phyloP scores from a whole-genome alignment of 2,329 filamentous ascomycete species.

The Diplodia scrobiculata region DNA sequence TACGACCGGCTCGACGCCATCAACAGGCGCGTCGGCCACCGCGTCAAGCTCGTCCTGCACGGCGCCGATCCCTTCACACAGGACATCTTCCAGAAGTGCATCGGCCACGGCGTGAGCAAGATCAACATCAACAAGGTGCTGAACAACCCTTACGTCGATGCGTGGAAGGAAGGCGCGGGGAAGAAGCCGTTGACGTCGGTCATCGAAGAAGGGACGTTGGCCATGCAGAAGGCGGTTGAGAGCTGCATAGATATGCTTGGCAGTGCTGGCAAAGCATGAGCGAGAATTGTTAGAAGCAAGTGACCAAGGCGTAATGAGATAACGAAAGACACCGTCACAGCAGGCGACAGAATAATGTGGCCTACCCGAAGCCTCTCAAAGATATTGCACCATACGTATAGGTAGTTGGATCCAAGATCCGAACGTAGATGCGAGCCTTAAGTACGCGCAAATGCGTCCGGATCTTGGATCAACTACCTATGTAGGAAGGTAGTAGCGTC shows the following conservation, averaged over 20 bases:
- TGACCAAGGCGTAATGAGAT: not conserved
- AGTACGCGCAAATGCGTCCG: no score
- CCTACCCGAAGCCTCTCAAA: no score
- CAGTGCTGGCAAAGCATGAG: slow-evolving; percentile 41
- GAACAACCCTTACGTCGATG: slow-evolving; percentile 54
- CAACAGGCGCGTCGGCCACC: slow-evolving; percentile 52
- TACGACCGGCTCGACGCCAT: slow-evolving; percentile 58
- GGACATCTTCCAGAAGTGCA: slow-evolving; percentile 58
- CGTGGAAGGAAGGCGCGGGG: slow-evolving; percentile 55
- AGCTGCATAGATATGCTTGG: slow-evolving; percentile 58
- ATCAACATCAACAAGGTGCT: slow-evolving; percentile 64
- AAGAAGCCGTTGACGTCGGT: slow-evolving; percentile 56
- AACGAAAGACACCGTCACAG: not conserved
- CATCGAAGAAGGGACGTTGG: slow-evolving; percentile 58
- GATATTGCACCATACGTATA: no score
- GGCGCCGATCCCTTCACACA: slow-evolving; percentile 61
- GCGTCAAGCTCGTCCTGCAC: slow-evolving; percentile 59
- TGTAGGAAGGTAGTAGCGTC: no score
- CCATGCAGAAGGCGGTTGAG: slow-evolving; percentile 60
- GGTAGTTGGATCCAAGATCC: no score
- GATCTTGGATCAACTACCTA: no score
- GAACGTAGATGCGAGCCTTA: no score
- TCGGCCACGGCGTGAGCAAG: slow-evolving; percentile 58
- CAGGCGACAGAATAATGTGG: no score
- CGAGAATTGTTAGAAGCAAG: no score